Evolutionary conservation across 345 rosid genomes (phyloP), one percentile per base, ranked within the genome.

Genomic region (Ceriops decandra): DNA sequence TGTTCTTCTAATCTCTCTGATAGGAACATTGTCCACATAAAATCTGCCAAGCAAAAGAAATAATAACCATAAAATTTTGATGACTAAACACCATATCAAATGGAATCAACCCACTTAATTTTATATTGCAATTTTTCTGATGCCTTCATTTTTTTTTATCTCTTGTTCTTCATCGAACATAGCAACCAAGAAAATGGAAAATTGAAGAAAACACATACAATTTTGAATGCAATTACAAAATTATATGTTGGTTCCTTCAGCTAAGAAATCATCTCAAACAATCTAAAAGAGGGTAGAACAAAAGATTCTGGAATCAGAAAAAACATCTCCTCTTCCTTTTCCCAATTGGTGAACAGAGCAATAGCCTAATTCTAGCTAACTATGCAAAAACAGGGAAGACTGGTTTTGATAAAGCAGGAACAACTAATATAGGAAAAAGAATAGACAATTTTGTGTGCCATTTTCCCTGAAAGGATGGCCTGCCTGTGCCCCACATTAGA

Each of bases 1-100:
- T 24, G 87, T 89, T 72, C 93, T 88, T 71, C 77, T 86, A 13
- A 89, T 79, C 79, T 89, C 96, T 78, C 98, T 83, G 17, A 95
- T 90, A 0, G 99, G 97, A 38, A 90, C 62, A 70, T 76, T 74
- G 72, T 93, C 98, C 20, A 93, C 84, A 35, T 79, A 89, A 76
- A 93, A 93, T 85, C 98, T 93, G 80, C 76, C 38, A 4, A 22
- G 15, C 20, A 54, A 58, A 64, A n/a, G 16, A 33, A 38, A 17
- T 20, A 59, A 38, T 0, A 31, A 56, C 31, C 52, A 51, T 24
- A 56, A 46, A 6, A 60, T 54, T 49, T 59, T 30, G 24, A 57
- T 20, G 7, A 51, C 36, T 16, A 0, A 24, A 24, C 20, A 26
- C 11, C 19, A 5, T 28, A 49, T 22, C 6, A 32, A 15, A 1